Evolutionary conservation across 495 filamentous ascomycete species (phyloP).

Genomic region (Massariosphaeria phaeospora): DNA sequence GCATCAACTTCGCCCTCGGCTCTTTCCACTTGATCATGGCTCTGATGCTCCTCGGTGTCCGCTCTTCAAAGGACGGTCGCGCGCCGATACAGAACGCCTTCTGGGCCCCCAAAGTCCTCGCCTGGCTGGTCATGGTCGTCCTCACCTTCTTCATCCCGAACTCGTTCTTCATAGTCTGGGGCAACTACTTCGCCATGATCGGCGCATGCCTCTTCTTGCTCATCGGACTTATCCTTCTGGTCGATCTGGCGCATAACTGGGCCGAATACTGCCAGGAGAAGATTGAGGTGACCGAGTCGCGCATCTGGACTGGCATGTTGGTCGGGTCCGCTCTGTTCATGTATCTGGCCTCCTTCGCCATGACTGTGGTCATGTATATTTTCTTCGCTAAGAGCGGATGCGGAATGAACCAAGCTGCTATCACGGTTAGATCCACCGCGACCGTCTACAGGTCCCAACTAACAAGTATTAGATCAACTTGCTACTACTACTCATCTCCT

Average conservation of each 20-base stretch:
- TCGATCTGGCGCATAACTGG: slow-evolving; percentile 97
- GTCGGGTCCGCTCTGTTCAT: slow-evolving; percentile 91
- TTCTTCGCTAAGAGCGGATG: slow-evolving; percentile 85
- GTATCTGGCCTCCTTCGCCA: slow-evolving; percentile 82
- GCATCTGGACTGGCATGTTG: slow-evolving; percentile 74
- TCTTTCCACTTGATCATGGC: slow-evolving; percentile 87
- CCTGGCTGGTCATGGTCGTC: slow-evolving; percentile 81
- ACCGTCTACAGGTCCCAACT: slow-evolving; percentile 4
- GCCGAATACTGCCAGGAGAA: slow-evolving; percentile 90
- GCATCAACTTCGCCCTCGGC: slow-evolving; percentile 95
- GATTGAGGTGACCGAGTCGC: slow-evolving; percentile 85
- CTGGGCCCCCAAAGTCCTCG: slow-evolving; percentile 82
- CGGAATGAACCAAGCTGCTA: slow-evolving; percentile 86
- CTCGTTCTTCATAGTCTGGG: slow-evolving; percentile 90
- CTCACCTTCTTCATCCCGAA: slow-evolving; percentile 94
- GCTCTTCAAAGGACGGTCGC: slow-evolving; percentile 77
- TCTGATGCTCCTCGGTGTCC: slow-evolving; percentile 77
- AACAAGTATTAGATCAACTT: slow-evolving; percentile 63
- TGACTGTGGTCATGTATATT: slow-evolving; percentile 95
- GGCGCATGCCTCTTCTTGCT: slow-evolving; percentile 92
- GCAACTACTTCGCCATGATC: slow-evolving; percentile 84
- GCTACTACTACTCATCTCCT: slow-evolving; percentile 74
- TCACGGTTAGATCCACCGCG: slow-evolving; percentile 47
- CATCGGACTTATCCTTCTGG: slow-evolving; percentile 83
- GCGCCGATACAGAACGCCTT: slow-evolving; percentile 91